phyloP scores from a whole-genome alignment of 2,329 filamentous ascomycete genomes.

The Colletotrichum melonis region DNA sequence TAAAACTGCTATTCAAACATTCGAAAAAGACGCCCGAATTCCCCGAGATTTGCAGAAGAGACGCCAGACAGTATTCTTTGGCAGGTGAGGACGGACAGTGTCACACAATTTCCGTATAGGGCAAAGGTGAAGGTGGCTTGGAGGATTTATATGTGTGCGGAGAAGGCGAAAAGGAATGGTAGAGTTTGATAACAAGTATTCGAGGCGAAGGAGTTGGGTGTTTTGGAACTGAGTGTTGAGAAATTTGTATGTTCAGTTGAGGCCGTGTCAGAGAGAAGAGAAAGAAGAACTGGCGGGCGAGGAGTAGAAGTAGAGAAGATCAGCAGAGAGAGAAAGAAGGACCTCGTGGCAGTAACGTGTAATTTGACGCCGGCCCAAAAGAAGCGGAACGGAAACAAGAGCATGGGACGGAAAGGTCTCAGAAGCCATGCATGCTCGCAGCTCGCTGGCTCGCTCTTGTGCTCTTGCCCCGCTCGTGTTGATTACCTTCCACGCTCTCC shows the following conservation, averaged over 20 bases:
- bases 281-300: neutral
- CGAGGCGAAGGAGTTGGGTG: neutral
- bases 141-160: neutral
- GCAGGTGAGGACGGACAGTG: neutral
- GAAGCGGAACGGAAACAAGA: neutral
- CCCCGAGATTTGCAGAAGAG: too few relatives aligned
- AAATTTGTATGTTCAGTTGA: neutral
- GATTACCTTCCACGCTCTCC: neutral
- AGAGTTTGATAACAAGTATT: neutral
- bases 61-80: neutral
- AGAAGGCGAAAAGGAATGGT: neutral
- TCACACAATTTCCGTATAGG: neutral
- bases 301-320: constrained; percentile 9
- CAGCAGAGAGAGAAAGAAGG: neutral
- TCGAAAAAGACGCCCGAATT: too few relatives aligned
- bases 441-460: neutral
- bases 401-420: constrained; percentile 7
- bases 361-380: neutral
- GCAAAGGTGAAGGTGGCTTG: neutral
- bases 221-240: neutral
- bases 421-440: neutral
- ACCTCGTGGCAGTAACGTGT: constrained; percentile 33
- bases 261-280: neutral
- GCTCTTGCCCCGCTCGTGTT: neutral
- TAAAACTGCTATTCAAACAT: constrained; percentile 5